phyloP scores from a whole-genome alignment of 768 basidiomycete genomes.

The Russula sp. region DNA sequence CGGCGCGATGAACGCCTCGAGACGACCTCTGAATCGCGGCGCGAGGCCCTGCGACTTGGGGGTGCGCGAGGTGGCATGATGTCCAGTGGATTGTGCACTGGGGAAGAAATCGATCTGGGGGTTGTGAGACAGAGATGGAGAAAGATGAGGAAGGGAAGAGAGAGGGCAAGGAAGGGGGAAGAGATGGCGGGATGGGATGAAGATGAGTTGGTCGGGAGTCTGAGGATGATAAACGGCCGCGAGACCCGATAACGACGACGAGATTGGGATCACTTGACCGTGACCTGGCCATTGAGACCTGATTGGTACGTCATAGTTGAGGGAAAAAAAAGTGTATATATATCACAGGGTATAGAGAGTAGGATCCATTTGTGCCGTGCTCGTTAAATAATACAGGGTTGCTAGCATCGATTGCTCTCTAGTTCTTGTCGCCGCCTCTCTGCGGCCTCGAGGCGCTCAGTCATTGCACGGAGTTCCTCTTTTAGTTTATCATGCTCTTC shows the following conservation, averaged over 20 bases:
- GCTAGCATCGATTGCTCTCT: constrained; percentile 29
- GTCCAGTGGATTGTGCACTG: constrained; percentile 18
- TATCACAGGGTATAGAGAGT: background rate
- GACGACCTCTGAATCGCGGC: constrained; percentile 52
- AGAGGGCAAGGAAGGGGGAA: background rate
- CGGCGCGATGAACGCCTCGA: constrained; percentile 38
- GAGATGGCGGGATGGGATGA: constrained; percentile 5
- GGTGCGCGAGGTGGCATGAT: constrained; percentile 39
- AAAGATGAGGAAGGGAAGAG: background rate
- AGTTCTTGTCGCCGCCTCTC: constrained; percentile 57
- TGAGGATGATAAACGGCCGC: background rate
- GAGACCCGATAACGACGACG: background rate
- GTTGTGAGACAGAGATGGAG: constrained; percentile 10
- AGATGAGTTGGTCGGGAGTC: constrained; percentile 6
- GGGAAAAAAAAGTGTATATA: background rate
- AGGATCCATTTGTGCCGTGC: background rate
- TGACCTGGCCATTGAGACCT: background rate
- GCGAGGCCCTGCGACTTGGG: constrained; percentile 43
- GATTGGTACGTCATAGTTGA: constrained; percentile 1
- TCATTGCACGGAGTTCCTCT: constrained; percentile 71
- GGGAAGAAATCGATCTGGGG: background rate
- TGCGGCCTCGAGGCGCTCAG: constrained; percentile 68
- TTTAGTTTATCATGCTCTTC: constrained; percentile 79
- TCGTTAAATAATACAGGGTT: constrained; percentile 8
- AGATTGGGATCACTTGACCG: background rate